These are phyloP conservation scores for Penicillium paxilli DNA, from an alignment of 495 filamentous ascomycete genomes.

Conservation along the genomic window DNA sequence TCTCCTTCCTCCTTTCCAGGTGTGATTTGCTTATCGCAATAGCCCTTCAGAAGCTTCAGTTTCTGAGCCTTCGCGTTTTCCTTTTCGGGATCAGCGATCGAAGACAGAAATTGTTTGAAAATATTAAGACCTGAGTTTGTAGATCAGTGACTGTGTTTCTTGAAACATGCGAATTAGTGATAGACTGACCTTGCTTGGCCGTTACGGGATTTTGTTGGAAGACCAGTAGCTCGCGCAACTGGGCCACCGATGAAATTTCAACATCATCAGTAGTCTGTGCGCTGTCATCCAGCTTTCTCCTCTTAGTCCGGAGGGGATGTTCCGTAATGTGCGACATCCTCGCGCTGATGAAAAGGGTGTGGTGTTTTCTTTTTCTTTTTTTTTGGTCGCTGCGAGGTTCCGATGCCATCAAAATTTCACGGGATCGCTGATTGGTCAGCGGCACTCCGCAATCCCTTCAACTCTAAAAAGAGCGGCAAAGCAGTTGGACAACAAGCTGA, in stretches of 20 bases:
- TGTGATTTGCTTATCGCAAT: slow-evolving; percentile 66
- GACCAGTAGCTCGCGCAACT: slow-evolving; percentile 62
- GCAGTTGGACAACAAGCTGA: too few relatives aligned
- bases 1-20: slow-evolving; percentile 52
- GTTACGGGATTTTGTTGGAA: slow-evolving; percentile 64
- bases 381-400: slow-evolving; percentile 16
- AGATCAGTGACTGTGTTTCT: neutral
- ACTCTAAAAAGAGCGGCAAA: neutral
- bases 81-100: slow-evolving; percentile 55
- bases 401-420: slow-evolving; percentile 28
- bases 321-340: slow-evolving; percentile 28
- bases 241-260: slow-evolving; percentile 50
- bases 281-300: slow-evolving; percentile 41
- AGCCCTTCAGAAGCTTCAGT: slow-evolving; percentile 66
- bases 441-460: slow-evolving; percentile 7
- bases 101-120: slow-evolving; percentile 74
- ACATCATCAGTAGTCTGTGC: slow-evolving; percentile 43
- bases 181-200: slow-evolving; percentile 62
- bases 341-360: slow-evolving; percentile 8
- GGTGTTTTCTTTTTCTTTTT: slow-evolving; percentile 25
- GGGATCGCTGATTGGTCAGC: slow-evolving; percentile 19
- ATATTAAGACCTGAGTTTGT: slow-evolving; percentile 60
- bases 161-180: neutral
- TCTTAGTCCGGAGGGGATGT: slow-evolving; percentile 35
- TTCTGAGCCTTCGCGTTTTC: slow-evolving; percentile 49